These are phyloP conservation scores for Ascosphaera aggregata DNA, from an alignment of 2,329 filamentous ascomycete species.

Conservation along the genomic window DNA sequence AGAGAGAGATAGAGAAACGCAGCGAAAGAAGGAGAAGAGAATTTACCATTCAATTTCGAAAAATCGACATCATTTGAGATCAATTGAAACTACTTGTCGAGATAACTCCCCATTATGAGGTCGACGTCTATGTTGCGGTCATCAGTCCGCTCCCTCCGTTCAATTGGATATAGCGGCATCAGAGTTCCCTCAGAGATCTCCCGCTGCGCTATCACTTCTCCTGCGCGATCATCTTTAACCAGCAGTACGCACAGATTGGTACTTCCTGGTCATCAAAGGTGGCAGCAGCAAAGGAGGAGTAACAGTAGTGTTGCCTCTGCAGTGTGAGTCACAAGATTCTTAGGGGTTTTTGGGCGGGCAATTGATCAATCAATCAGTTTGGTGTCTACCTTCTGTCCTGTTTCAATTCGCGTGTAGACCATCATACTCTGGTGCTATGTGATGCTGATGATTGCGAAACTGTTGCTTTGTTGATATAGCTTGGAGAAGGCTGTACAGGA, in stretches of 20 bases:
- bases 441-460: constrained; percentile 1
- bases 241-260: constrained; percentile 14
- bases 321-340: constrained; percentile 17
- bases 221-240: constrained; percentile 13
- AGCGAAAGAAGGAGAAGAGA: not conserved
- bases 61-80: not conserved
- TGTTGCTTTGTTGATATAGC: constrained; percentile 11
- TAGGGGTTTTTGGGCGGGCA: not conserved
- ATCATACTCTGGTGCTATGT: not conserved
- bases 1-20: no score
- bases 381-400: not conserved
- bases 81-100: not conserved
- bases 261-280: constrained; percentile 13
- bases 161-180: constrained; percentile 12
- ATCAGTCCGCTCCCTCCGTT: constrained; percentile 16
- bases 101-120: constrained; percentile 13
- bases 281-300: constrained; percentile 16
- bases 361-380: no score
- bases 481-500: constrained; percentile 34
- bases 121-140: constrained; percentile 18
- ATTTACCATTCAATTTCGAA: not conserved
- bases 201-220: constrained; percentile 16
- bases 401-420: not conserved
- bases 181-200: constrained; percentile 15
- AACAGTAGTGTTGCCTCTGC: constrained; percentile 20